Evolutionary conservation across 2,329 filamentous ascomycete species (phyloP).

Genomic region (Sporothrix sp.): DNA sequence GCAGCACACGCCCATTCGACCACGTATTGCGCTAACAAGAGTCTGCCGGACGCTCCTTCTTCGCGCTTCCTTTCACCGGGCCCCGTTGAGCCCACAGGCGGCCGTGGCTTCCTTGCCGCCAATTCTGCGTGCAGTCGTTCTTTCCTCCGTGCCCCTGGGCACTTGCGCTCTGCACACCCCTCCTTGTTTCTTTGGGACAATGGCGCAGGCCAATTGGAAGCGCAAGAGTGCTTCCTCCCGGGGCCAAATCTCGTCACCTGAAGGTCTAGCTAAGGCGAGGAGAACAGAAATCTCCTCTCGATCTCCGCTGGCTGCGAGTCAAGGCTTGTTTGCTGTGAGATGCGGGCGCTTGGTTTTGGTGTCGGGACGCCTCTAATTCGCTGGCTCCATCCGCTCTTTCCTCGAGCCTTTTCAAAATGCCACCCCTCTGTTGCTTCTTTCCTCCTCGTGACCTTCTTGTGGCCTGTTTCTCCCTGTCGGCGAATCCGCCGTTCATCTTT

Average conservation of each 20-base stretch:
- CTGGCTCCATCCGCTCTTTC: not conserved
- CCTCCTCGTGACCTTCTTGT: not conserved
- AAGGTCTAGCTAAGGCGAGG: not conserved
- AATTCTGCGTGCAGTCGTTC: not conserved
- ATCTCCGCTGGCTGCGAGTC: too few species aligned
- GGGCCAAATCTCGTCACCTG: not conserved
- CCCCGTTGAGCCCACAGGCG: not conserved
- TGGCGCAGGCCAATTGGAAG: conserved; percentile 9
- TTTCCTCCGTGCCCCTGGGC: not conserved
- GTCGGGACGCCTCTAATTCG: not conserved
- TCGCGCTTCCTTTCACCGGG: not conserved
- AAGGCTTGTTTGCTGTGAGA: too few species aligned
- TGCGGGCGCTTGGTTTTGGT: too few species aligned
- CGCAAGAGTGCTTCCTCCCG: not conserved
- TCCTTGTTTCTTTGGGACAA: too few species aligned
- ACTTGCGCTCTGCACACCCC: too few species aligned
- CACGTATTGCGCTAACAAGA: too few species aligned
- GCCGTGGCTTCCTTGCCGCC: conserved; percentile 1
- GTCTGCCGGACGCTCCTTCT: not conserved
- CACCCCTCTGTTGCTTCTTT: not conserved
- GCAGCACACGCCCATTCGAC: too few species aligned
- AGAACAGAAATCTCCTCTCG: not conserved
- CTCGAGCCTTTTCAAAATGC: not conserved
- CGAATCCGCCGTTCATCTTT: not conserved
- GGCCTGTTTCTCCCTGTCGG: not conserved